Evolutionary conservation across 192 early-diverging fungal species (phyloP).

Genomic region (Funneliformis mosseae): DNA sequence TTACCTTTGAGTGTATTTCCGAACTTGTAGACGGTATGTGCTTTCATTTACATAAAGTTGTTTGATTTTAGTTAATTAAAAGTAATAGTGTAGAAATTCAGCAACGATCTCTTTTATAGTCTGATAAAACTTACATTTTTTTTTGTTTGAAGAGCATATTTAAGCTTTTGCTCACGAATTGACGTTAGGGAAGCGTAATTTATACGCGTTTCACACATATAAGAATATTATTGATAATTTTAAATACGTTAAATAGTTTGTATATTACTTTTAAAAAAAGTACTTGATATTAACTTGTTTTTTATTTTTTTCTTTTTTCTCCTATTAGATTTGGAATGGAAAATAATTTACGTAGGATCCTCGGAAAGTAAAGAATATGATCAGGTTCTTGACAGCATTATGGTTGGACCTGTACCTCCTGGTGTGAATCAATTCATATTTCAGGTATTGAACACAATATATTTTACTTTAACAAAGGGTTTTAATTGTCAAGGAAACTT

Average conservation of each 20-base stretch:
- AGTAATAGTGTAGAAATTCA: not conserved
- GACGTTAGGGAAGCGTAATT: too few relatives aligned
- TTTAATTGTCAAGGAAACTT: not conserved
- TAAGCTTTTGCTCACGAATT: too few relatives aligned
- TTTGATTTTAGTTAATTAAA: not conserved
- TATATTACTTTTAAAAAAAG: not conserved
- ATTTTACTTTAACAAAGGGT: not conserved
- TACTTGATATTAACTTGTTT: not conserved
- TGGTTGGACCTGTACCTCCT: slow-evolving; percentile 95
- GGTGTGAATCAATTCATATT: slow-evolving; percentile 95
- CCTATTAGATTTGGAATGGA: slow-evolving; percentile 91
- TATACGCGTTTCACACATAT: not conserved
- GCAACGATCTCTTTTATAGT: not conserved
- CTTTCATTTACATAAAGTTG: slow-evolving; percentile 1
- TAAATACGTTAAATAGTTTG: too few relatives aligned
- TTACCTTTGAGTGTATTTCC: slow-evolving; percentile 95
- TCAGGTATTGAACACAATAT: slow-evolving; percentile 58
- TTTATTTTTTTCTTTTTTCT: not conserved
- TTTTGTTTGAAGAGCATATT: too few relatives aligned
- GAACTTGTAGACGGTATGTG: slow-evolving; percentile 81
- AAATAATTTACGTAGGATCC: slow-evolving; percentile 93
- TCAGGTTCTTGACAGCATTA: slow-evolving; percentile 92
- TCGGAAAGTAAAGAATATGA: slow-evolving; percentile 82
- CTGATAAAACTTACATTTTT: too few relatives aligned
- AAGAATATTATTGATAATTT: not conserved